These are phyloP conservation scores for Panaeolus cyanescens DNA, from an alignment of 768 basidiomycete genomes.

Conservation along the genomic window DNA sequence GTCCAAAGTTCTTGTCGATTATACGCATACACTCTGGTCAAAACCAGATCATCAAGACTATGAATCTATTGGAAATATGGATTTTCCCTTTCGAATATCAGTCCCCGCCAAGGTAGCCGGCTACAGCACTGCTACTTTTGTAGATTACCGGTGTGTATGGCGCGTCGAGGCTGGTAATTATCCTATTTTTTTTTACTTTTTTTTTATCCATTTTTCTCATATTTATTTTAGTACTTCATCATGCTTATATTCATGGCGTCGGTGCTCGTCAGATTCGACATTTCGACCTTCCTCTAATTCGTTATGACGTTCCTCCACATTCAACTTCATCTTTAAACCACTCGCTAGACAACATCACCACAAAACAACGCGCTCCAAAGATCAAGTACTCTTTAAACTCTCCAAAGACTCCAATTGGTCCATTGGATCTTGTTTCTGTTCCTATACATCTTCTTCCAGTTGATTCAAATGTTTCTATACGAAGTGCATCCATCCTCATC, in stretches of 20 bases:
- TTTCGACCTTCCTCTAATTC: constrained; percentile 71
- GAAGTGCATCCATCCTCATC: constrained; percentile 63
- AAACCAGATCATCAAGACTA: constrained; percentile 60
- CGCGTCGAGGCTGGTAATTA: constrained; percentile 77
- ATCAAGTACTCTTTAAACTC: constrained; percentile 61
- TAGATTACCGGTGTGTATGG: constrained; percentile 82
- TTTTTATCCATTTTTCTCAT: background rate
- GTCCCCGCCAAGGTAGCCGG: constrained; percentile 64
- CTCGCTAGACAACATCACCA: constrained; percentile 41
- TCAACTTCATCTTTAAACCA: constrained; percentile 38
- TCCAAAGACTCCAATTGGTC: constrained; percentile 65
- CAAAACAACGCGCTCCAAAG: constrained; percentile 56
- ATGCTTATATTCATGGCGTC: constrained; percentile 62
- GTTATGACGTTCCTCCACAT: constrained; percentile 58
- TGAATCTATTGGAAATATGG: constrained; percentile 62
- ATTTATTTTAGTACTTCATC: constrained; percentile 52
- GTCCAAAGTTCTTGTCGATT: constrained; percentile 70
- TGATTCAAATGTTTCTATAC: constrained; percentile 58
- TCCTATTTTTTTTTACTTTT: constrained; percentile 6
- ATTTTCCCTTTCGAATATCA: constrained; percentile 71
- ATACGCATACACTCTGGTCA: constrained; percentile 67
- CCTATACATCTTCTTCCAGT: constrained; percentile 62
- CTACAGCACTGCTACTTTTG: constrained; percentile 71
- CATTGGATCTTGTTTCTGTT: constrained; percentile 71
- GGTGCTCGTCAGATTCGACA: constrained; percentile 70